Percentiles rank a stretch among this genome's conserved stretches.
phyloP scores from a whole-genome alignment of 2,329 filamentous ascomycete genomes.

The Talaromyces rugulosus region DNA sequence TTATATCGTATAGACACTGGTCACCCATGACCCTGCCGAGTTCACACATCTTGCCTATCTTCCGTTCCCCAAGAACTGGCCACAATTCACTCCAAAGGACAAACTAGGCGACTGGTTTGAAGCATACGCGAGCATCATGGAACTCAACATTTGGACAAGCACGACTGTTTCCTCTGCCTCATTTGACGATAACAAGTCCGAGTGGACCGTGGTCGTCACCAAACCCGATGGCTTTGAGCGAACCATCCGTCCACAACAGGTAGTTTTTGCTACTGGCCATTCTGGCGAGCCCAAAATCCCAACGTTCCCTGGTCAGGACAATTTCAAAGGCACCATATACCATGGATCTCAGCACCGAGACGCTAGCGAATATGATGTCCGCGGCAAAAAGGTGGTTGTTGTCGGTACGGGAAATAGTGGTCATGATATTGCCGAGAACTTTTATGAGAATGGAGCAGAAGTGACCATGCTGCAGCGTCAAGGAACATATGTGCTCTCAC shows the following conservation, averaged over 20 bases:
- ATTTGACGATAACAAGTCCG: slow-evolving; percentile 33
- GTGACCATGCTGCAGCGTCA: slow-evolving; percentile 54
- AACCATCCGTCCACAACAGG: slow-evolving; percentile 36
- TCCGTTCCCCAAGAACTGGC: slow-evolving; percentile 40
- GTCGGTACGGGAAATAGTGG: slow-evolving; percentile 49
- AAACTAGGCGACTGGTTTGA: slow-evolving; percentile 49
- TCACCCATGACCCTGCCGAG: slow-evolving; percentile 39
- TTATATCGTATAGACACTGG: slow-evolving; percentile 24
- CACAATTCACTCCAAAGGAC: slow-evolving; percentile 43
- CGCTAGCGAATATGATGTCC: slow-evolving; percentile 32
- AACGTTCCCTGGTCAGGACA: slow-evolving; percentile 34
- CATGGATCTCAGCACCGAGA: slow-evolving; percentile 44
- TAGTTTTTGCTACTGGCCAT: slow-evolving; percentile 48
- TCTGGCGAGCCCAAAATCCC: slow-evolving; percentile 41
- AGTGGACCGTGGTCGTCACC: slow-evolving; percentile 34
- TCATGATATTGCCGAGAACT: slow-evolving; percentile 51
- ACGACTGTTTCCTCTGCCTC: slow-evolving; percentile 36
- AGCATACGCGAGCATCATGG: slow-evolving; percentile 46
- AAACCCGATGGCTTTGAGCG: slow-evolving; percentile 24
- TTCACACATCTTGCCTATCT: slow-evolving; percentile 36
- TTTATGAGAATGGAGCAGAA: slow-evolving; percentile 44
- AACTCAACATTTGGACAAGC: slow-evolving; percentile 45
- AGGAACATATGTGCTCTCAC: slow-evolving; percentile 48
- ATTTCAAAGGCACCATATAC: slow-evolving; percentile 42
- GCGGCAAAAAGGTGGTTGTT: slow-evolving; percentile 45